Percentiles rank a stretch among this genome's conserved stretches.
These are phyloP conservation scores for Arthroderma sp. DNA, from an alignment of 2,329 filamentous ascomycete genomes.

Conservation along the genomic window DNA sequence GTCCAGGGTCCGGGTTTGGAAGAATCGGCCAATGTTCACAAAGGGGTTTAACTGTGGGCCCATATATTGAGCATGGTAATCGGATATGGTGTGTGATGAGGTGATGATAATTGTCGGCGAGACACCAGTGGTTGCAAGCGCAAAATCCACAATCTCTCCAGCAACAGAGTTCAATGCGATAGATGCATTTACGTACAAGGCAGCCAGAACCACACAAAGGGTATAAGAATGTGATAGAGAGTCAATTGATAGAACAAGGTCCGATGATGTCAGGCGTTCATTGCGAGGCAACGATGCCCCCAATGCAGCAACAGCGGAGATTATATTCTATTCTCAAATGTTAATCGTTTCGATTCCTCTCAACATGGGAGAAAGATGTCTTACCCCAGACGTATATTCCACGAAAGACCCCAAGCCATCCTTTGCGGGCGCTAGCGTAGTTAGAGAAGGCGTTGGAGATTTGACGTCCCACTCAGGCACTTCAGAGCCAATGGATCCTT, in stretches of 20 bases:
- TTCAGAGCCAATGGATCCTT: constrained; percentile 45
- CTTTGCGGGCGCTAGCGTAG: constrained; percentile 29
- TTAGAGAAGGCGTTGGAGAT: constrained; percentile 35
- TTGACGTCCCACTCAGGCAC: constrained; percentile 53
- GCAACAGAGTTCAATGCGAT: constrained; percentile 83
- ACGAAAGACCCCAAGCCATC: constrained; percentile 54
- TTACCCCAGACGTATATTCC: constrained; percentile 60
- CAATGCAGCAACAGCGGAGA: constrained; percentile 71
- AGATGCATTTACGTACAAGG: constrained; percentile 72
- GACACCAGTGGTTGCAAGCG: constrained; percentile 58
- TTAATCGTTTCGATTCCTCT: constrained; percentile 9
- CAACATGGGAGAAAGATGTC: constrained; percentile 8
- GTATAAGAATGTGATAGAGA: constrained; percentile 69
- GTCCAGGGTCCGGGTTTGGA: constrained; percentile 58
- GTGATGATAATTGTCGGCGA: constrained; percentile 74
- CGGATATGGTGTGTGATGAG: constrained; percentile 59
- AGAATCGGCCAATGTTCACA: constrained; percentile 56
- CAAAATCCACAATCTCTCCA: constrained; percentile 57
- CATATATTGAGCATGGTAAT: constrained; percentile 52
- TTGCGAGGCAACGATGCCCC: constrained; percentile 61
- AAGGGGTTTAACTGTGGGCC: constrained; percentile 50
- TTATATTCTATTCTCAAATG: constrained; percentile 51
- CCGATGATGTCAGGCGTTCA: constrained; percentile 60
- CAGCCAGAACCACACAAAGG: constrained; percentile 65
- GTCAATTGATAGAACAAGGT: constrained; percentile 77